These are phyloP conservation scores for Neoascochyta sp. DNA, from an alignment of 2,329 filamentous ascomycete species.

Conservation along the genomic window DNA sequence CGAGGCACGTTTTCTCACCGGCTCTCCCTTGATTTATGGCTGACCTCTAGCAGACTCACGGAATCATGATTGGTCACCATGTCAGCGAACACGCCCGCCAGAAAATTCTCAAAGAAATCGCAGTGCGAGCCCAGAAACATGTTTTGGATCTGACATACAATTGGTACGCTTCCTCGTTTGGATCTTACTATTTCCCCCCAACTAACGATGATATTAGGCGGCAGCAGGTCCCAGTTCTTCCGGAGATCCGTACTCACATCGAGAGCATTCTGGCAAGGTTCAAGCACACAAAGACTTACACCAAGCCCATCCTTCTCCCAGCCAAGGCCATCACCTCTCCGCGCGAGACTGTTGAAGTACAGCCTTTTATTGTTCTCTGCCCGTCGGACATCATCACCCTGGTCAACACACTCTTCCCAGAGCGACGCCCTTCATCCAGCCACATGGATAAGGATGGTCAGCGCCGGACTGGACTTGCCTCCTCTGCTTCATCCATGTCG, in stretches of 20 bases:
- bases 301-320: conserved; percentile 60
- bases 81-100: conserved; percentile 88
- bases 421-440: conserved; percentile 61
- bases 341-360: conserved; percentile 72
- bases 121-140: conserved; percentile 72
- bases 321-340: conserved; percentile 69
- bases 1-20: conserved; percentile 56
- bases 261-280: conserved; percentile 68
- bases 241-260: conserved; percentile 63
- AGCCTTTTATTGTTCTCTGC: conserved; percentile 75
- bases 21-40: conserved; percentile 17
- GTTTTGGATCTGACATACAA: conserved; percentile 70
- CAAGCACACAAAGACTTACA: conserved; percentile 42
- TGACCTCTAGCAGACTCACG: conserved; percentile 49
- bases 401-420: conserved; percentile 79
- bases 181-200: conserved; percentile 8
- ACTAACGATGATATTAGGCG: conserved; percentile 41
- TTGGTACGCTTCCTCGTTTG: conserved; percentile 53
- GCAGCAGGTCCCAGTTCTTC: conserved; percentile 60
- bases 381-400: conserved; percentile 75
- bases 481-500: conserved; percentile 49
- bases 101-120: conserved; percentile 68
- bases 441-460: conserved; percentile 43
- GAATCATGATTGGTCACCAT: conserved; percentile 79
- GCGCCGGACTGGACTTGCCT: conserved; percentile 46